A percentile compares a stretch with the other conserved stretches of the same genome.
Evolutionary conservation across 306 rosid genomes (phyloP).

Genomic region (Acacia crassicarpa): DNA sequence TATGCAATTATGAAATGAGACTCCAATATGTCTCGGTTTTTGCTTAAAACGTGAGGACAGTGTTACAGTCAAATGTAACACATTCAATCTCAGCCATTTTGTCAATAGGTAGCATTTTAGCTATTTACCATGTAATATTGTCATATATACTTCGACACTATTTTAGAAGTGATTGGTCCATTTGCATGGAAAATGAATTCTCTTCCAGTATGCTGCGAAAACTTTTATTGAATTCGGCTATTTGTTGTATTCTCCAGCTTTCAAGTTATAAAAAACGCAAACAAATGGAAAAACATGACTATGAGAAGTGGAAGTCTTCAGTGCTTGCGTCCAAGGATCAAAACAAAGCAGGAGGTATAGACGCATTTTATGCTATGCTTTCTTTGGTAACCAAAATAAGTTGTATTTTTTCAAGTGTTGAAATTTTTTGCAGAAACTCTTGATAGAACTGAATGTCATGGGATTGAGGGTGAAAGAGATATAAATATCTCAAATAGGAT

Average conservation of each 20-base stretch:
- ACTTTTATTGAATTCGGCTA: slow-evolving; percentile 7
- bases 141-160: not conserved
- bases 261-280: slow-evolving; percentile 68
- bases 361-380: slow-evolving; percentile 13
- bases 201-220: not conserved
- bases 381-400: not conserved
- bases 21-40: not conserved
- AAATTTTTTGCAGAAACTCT: not conserved
- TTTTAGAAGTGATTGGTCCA: not conserved
- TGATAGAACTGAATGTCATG: not conserved
- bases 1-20: not conserved
- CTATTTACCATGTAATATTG: not conserved
- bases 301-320: slow-evolving; percentile 71
- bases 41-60: slow-evolving; percentile 1
- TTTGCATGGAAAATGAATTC: not conserved
- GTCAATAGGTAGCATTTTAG: not conserved
- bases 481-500: no score
- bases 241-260: slow-evolving; percentile 47
- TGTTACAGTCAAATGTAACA: not conserved
- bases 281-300: slow-evolving; percentile 49
- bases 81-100: not conserved
- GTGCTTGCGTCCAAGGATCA: slow-evolving; percentile 62
- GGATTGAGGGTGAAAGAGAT: no score
- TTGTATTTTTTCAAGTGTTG: not conserved
- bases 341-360: slow-evolving; percentile 58